Base-by-base conservation (phyloP, 148 eudicot genomes). In the Nepenthes mirabilis region DNA sequence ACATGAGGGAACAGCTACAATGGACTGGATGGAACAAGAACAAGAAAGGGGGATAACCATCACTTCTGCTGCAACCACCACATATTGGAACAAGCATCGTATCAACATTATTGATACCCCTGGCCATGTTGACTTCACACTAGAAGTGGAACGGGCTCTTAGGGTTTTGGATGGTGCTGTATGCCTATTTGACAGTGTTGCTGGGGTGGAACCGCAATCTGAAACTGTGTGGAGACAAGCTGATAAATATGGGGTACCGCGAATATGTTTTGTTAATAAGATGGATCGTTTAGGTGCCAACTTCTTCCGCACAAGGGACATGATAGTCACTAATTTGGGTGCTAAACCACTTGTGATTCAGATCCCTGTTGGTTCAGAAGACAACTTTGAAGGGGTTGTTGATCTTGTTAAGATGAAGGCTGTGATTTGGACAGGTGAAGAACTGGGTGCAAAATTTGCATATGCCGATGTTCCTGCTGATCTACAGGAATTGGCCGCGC, bases 11-110 rank as follows among this genome's bases (percentile, higher is more conserved):
- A 94, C 99, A 37, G 99, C 99, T 50, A 94, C 99, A 45, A 94
- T 94, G 99, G 99, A 94, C 70, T 94, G 99, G 99, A 94, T 94
- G 99, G 99, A 89, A 62, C 99, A 89, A 81, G 99, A 94, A 64
- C 99, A 94, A 80, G 99, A 94, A 60, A 79, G 99, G 73, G 99
- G 99, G 53, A 94, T 94, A 55, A 94, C 99, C 33, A 94, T 94
- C 52, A 94, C 99, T 45, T 94, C 99, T 59, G 99, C 99, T 73
- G 99, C 99, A 61, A 94, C 99, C 9, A 94, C 99, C 65, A 80
- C 99, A 37, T 84, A 77, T 69, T 94, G 99, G 99, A 70, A 89
- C 83, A 82, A 94, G 14, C 95, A 89, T 62, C 85, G 95, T 10
- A 84, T 94, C 60, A 94, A 94, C 74, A 94, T 94, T n/a, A 94